A percentile compares a stretch with the other conserved stretches of the same genome.
These are phyloP conservation scores for Neofusicoccum cordaticola DNA, from an alignment of 2,329 filamentous ascomycete species.

Conservation along the genomic window DNA sequence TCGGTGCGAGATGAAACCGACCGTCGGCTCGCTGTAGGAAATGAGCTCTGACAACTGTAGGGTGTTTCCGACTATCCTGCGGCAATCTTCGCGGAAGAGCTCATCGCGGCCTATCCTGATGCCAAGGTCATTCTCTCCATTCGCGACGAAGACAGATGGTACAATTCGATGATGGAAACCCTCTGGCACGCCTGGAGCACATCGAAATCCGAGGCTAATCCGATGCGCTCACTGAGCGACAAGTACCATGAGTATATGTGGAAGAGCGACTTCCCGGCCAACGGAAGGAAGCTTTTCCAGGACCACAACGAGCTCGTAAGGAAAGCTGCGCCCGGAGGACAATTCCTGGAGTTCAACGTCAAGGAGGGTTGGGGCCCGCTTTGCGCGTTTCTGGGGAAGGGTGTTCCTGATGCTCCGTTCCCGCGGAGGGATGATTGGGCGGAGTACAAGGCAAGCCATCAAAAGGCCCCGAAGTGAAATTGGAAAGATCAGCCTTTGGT, in stretches of 20 bases:
- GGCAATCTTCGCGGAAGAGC: constrained; percentile 20
- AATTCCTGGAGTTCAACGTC: constrained; percentile 26
- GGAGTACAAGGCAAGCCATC: neutral
- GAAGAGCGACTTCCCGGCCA: neutral
- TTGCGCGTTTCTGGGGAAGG: constrained; percentile 28
- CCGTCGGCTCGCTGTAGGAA: too few species aligned
- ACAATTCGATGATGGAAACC: constrained; percentile 7
- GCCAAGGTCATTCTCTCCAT: constrained; percentile 23
- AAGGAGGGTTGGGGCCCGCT: constrained; percentile 28
- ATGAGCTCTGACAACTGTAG: neutral
- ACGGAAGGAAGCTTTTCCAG: constrained; percentile 8
- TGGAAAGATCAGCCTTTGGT: too few species aligned
- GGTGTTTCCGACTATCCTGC: constrained; percentile 21
- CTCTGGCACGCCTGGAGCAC: neutral
- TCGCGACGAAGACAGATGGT: constrained; percentile 10
- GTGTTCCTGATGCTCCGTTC: constrained; percentile 24
- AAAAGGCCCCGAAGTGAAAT: neutral
- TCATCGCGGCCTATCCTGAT: constrained; percentile 21
- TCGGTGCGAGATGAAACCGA: neutral
- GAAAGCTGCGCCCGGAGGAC: constrained; percentile 23
- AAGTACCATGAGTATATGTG: neutral
- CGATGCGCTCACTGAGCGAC: neutral
- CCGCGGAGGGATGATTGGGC: constrained; percentile 18
- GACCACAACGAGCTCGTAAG: constrained; percentile 22
- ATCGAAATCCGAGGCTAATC: neutral